Conservation (phyloP, 2,329 filamentous ascomycete genomes). For the Fusarium begoniae region DNA sequence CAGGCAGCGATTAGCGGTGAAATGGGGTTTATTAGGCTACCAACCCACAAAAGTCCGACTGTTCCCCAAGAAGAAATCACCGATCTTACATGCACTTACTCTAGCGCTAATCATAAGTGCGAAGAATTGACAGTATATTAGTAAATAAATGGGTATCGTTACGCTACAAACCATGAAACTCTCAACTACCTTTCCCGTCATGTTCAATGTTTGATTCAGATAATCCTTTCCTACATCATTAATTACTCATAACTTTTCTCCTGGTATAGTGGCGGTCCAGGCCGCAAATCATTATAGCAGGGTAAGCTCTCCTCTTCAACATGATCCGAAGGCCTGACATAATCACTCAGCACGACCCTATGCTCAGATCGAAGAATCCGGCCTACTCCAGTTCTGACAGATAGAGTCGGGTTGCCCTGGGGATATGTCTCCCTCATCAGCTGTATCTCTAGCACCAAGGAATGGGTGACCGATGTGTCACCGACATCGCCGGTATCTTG, state of each 20-base stretch:
- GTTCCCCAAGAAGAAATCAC: neutral
- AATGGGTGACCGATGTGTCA: constrained; percentile 82
- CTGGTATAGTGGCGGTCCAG: constrained; percentile 9
- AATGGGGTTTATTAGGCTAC: neutral
- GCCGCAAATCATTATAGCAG: neutral
- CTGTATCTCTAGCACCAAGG: constrained; percentile 88
- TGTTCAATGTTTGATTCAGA: neutral
- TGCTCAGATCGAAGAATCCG: constrained; percentile 93
- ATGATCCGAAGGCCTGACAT: neutral
- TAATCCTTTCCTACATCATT: accelerated
- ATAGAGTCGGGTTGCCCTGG: constrained; percentile 69
- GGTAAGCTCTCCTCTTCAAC: constrained; percentile 3
- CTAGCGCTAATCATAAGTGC: neutral
- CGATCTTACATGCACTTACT: neutral
- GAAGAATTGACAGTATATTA: neutral
- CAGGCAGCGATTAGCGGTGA: neutral
- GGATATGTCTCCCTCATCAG: constrained; percentile 88
- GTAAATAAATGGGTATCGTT: neutral
- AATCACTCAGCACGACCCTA: constrained; percentile 78
- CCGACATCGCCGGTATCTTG: constrained; percentile 80
- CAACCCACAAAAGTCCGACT: neutral
- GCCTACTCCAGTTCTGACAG: constrained; percentile 87
- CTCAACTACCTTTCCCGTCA: neutral
- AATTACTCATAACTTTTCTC: neutral
- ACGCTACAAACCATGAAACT: neutral